These are phyloP conservation scores for Rubroboletus satanas DNA, from an alignment of 768 basidiomycete genomes.

Conservation along the genomic window DNA sequence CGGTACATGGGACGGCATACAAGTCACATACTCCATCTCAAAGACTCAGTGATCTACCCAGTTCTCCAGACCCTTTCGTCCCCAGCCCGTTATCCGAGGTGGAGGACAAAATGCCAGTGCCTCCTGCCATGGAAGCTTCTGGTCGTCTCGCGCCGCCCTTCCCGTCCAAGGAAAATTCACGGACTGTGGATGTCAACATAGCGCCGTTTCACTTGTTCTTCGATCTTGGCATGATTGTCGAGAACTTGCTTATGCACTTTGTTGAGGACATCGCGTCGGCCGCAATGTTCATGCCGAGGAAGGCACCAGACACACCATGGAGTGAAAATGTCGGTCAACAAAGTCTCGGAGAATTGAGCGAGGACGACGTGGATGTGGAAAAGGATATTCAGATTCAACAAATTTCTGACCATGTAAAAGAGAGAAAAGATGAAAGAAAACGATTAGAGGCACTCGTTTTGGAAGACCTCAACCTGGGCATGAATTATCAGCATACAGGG, in stretches of 20 bases:
- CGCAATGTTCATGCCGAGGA: conserved; percentile 11
- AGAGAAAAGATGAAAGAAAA: conserved; percentile 37
- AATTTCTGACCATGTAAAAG: conserved; percentile 13
- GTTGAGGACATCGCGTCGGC: conserved; percentile 40
- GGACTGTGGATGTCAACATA: conserved; percentile 36
- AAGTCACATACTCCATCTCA: conserved; percentile 19
- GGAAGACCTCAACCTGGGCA: conserved; percentile 54
- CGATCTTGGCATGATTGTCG: conserved; percentile 51
- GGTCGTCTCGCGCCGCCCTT: conserved; percentile 2
- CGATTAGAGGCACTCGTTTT: conserved; percentile 50
- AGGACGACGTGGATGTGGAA: conserved; percentile 12
- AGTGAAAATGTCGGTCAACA: background rate
- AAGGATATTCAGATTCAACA: conserved; percentile 27
- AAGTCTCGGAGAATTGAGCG: conserved; percentile 2
- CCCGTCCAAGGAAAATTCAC: background rate
- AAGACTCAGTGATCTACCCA: conserved; percentile 12
- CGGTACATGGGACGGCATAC: conserved; percentile 14
- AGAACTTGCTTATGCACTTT: conserved; percentile 43
- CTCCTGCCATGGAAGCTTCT: conserved; percentile 21
- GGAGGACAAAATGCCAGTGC: conserved; percentile 7
- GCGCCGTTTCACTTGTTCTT: conserved; percentile 74
- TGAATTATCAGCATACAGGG: conserved; percentile 38
- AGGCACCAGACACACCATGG: background rate
- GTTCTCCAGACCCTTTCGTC: conserved; percentile 17
- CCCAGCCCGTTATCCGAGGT: conserved; percentile 15